These are phyloP conservation scores for Cryptococcus maquisensis DNA, from an alignment of 1,284 basidiomycete species.

Conservation along the genomic window DNA sequence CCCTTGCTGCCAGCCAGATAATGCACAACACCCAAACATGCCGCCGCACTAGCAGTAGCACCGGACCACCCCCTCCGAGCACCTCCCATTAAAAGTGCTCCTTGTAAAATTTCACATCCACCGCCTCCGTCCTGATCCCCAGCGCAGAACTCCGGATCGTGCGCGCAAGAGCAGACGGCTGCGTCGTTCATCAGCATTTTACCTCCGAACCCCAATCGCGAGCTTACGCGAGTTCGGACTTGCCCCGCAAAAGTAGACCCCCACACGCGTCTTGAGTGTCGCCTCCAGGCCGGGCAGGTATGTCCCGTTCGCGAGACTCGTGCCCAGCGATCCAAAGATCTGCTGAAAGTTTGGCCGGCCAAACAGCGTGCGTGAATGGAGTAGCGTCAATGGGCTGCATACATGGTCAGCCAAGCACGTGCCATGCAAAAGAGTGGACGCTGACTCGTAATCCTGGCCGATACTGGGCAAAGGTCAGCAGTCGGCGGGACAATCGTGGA, in stretches of 20 bases:
- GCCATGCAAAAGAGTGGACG: background rate
- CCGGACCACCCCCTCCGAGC: no score
- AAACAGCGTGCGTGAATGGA: slow-evolving; percentile 78
- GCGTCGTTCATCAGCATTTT: background rate
- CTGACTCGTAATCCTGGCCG: slow-evolving; percentile 30
- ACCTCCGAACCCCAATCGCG: background rate
- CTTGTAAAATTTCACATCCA: slow-evolving; percentile 78
- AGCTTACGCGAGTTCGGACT: no score
- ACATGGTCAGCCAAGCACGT: slow-evolving; percentile 50
- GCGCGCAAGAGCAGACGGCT: slow-evolving; percentile 64
- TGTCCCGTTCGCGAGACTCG: slow-evolving; percentile 69
- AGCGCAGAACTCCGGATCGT: slow-evolving; percentile 66
- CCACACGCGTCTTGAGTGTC: slow-evolving; percentile 73
- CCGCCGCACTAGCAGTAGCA: no score
- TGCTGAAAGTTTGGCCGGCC: slow-evolving; percentile 80
- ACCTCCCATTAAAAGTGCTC: slow-evolving; percentile 42
- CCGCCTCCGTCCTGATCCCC: slow-evolving; percentile 55
- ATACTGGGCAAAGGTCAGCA: slow-evolving; percentile 14
- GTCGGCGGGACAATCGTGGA: no score
- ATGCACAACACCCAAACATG: no score
- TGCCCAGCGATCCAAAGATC: slow-evolving; percentile 67
- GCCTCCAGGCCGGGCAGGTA: slow-evolving; percentile 72
- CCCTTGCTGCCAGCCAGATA: no score
- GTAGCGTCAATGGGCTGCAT: slow-evolving; percentile 77
- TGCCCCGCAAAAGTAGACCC: slow-evolving; percentile 76